A percentile compares a stretch with the other conserved stretches of the same genome.
These are phyloP conservation scores for Leccinum subrobustum DNA, from an alignment of 1,284 basidiomycete species.

Conservation along the genomic window DNA sequence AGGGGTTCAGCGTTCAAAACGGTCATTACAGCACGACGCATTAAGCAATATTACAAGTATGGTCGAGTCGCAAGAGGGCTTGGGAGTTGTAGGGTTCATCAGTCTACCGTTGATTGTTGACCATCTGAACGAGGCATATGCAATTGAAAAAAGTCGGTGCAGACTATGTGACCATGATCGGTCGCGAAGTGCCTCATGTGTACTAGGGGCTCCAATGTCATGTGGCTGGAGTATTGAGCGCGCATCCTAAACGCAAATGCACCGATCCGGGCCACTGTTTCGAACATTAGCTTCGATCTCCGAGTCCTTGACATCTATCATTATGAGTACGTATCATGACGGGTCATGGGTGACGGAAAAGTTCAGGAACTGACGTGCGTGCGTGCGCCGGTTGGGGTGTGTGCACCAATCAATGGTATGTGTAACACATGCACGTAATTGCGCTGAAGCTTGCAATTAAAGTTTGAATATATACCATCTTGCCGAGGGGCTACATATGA, in stretches of 20 bases:
- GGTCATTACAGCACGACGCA: constrained; percentile 10
- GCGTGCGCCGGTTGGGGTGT: not conserved
- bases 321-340: constrained; percentile 3
- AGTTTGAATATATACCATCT: constrained; percentile 12
- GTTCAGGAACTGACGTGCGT: constrained; percentile 6
- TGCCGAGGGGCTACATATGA: not conserved
- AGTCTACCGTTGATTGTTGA: constrained; percentile 13
- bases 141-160: constrained; percentile 8
- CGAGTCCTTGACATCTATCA: constrained; percentile 1
- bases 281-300: constrained; percentile 2
- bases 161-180: constrained; percentile 39
- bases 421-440: constrained; percentile 32
- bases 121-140: not conserved
- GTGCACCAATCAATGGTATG: constrained; percentile 2
- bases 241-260: not conserved
- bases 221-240: constrained; percentile 31
- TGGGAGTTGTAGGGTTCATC: not conserved
- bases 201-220: not conserved
- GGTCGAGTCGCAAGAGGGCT: not conserved
- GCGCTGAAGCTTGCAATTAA: constrained; percentile 23
- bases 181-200: constrained; percentile 19
- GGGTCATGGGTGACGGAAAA: not conserved
- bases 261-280: not conserved
- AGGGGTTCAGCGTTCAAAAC: not conserved
- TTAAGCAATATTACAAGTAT: constrained; percentile 7